Conservation (phyloP, 306 rosid genomes). For the Sphenostylis stenocarpa region DNA sequence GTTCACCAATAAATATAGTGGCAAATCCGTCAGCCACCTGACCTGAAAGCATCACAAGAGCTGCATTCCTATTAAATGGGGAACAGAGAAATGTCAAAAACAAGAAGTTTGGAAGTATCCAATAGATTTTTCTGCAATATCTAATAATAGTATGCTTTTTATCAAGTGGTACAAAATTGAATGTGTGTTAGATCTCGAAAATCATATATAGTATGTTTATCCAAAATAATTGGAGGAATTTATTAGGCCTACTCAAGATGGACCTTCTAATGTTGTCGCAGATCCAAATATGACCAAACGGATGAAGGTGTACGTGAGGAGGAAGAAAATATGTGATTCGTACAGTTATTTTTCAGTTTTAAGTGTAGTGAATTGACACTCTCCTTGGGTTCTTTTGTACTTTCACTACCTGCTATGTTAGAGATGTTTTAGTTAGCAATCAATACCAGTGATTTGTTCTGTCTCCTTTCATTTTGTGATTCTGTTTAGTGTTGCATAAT, state of each 20-base stretch:
- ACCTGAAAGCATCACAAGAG: conserved; percentile 94
- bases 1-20: conserved; percentile 85
- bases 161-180: background rate
- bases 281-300: background rate
- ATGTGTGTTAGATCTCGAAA: background rate
- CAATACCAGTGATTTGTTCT: background rate
- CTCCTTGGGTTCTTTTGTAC: background rate
- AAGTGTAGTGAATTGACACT: background rate
- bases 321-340: background rate
- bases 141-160: background rate
- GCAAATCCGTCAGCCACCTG: conserved; percentile 93
- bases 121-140: background rate
- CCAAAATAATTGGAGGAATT: background rate
- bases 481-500: background rate
- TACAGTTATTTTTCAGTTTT: background rate
- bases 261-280: background rate
- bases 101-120: conserved; percentile 4
- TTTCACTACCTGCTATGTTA: background rate
- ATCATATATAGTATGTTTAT: background rate
- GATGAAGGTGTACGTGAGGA: background rate
- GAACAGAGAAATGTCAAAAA: background rate
- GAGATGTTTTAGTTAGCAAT: background rate
- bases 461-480: background rate
- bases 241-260: background rate
- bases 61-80: conserved; percentile 64